These are phyloP conservation scores for Epichloe gansuensis DNA, from an alignment of 2,329 filamentous ascomycete species.

Conservation along the genomic window DNA sequence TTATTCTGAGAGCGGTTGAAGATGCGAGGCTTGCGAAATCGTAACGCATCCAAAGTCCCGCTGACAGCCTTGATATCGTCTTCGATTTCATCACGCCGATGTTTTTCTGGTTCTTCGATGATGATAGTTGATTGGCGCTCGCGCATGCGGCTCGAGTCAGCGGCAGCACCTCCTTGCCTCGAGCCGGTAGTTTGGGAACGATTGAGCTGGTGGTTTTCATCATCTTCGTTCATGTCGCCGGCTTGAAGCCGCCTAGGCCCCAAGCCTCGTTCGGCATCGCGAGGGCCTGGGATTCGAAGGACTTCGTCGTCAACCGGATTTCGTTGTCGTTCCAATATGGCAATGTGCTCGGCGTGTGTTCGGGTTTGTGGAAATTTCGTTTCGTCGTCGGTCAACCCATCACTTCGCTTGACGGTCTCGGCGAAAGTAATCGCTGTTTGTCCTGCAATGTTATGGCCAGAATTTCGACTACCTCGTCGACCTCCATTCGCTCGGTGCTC, in stretches of 20 bases:
- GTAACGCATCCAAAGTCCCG: conserved; percentile 27
- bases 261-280: conserved; percentile 76
- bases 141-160: conserved; percentile 13
- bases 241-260: conserved; percentile 44
- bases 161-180: conserved; percentile 10
- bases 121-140: conserved; percentile 46
- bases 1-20: conserved; percentile 26
- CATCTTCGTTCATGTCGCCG: conserved; percentile 24
- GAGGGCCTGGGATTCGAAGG: conserved; percentile 78
- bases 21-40: conserved; percentile 29
- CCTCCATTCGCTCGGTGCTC: background rate
- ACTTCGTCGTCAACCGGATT: conserved; percentile 61
- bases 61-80: conserved; percentile 31
- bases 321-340: conserved; percentile 74
- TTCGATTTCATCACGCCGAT: conserved; percentile 21
- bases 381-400: conserved; percentile 37
- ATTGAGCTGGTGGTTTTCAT: conserved; percentile 16
- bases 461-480: conserved; percentile 1
- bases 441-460: conserved; percentile 4
- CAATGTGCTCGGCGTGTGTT: conserved; percentile 67
- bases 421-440: conserved; percentile 49
- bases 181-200: conserved; percentile 16
- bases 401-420: conserved; percentile 48
- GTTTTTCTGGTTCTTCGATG: conserved; percentile 48
- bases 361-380: conserved; percentile 36